A percentile compares a stretch with the other conserved stretches of the same genome.
Evolutionary conservation across 192 early-diverging fungal species (phyloP).

Genomic region (Mortierella claussenii): DNA sequence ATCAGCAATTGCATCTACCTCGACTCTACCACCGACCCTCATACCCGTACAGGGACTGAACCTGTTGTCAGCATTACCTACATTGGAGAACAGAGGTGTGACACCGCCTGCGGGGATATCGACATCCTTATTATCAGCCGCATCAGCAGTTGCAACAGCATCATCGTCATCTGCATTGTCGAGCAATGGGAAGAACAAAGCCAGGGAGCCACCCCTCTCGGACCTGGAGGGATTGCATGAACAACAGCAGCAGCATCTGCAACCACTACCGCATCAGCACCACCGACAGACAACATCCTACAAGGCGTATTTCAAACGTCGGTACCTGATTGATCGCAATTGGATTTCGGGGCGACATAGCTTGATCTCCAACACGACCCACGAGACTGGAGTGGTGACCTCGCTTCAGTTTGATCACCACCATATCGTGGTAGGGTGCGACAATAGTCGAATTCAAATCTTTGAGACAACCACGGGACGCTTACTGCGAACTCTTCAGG

Average conservation of each 20-base stretch:
- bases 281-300: constrained; percentile 45
- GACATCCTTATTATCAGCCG: too few relatives aligned
- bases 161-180: constrained; percentile 3
- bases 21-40: too few relatives aligned
- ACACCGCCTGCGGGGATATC: too few relatives aligned
- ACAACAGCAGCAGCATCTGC: constrained; percentile 1
- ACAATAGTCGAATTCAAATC: constrained; percentile 93
- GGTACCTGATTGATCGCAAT: constrained; percentile 61
- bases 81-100: too few relatives aligned
- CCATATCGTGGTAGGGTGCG: constrained; percentile 93
- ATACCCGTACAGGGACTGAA: too few relatives aligned
- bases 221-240: not conserved
- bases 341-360: constrained; percentile 63
- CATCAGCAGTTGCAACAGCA: not conserved
- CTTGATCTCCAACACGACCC: constrained; percentile 51
- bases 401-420: constrained; percentile 94
- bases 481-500: constrained; percentile 75
- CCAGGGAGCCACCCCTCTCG: constrained; percentile 1
- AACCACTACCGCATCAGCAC: not conserved
- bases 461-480: constrained; percentile 86
- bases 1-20: not conserved
- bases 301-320: constrained; percentile 63
- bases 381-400: constrained; percentile 81
- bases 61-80: too few relatives aligned
- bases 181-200: too few relatives aligned